These are phyloP conservation scores for Plasmodiophora brassicae DNA, from an alignment of 208 protist species.

Conservation along the genomic window DNA sequence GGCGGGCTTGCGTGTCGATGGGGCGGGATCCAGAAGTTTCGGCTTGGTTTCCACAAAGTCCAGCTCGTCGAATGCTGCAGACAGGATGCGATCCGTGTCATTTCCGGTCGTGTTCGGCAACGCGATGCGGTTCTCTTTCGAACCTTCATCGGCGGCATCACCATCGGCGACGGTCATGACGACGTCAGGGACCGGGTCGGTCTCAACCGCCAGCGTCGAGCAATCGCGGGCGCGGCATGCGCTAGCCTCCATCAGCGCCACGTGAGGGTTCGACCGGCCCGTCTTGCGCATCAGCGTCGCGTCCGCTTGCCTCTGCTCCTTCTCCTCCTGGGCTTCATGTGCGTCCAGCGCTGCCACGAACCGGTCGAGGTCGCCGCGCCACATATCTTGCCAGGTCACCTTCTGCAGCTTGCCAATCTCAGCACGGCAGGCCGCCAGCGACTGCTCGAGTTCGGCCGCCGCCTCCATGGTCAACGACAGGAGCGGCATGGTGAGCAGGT, in stretches of 20 bases:
- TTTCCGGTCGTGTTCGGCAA: too few relatives aligned
- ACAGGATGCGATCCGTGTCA: too few relatives aligned
- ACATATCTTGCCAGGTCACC: background rate
- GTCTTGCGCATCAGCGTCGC: background rate
- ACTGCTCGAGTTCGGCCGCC: background rate
- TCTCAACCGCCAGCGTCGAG: too few relatives aligned
- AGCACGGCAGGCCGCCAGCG: background rate
- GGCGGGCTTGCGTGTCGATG: too few relatives aligned
- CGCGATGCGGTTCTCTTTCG: too few relatives aligned
- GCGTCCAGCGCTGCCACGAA: background rate
- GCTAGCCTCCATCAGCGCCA: background rate
- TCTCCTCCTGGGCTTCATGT: background rate
- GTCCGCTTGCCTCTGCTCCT: background rate
- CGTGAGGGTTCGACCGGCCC: background rate
- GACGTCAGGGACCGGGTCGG: too few relatives aligned
- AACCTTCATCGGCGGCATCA: too few relatives aligned
- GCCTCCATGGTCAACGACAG: background rate
- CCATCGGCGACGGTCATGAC: too few relatives aligned
- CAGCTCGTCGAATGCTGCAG: too few relatives aligned
- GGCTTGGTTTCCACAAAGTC: too few relatives aligned
- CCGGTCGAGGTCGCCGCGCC: background rate
- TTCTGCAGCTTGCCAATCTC: background rate
- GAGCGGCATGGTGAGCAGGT: slow-evolving; percentile 1
- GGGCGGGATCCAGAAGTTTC: too few relatives aligned
- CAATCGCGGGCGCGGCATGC: too few relatives aligned